Percentiles rank a stretch among this genome's conserved stretches.
These are phyloP conservation scores for Incumbomyces lentus DNA, from an alignment of 2,329 filamentous ascomycete genomes.

Conservation along the genomic window DNA sequence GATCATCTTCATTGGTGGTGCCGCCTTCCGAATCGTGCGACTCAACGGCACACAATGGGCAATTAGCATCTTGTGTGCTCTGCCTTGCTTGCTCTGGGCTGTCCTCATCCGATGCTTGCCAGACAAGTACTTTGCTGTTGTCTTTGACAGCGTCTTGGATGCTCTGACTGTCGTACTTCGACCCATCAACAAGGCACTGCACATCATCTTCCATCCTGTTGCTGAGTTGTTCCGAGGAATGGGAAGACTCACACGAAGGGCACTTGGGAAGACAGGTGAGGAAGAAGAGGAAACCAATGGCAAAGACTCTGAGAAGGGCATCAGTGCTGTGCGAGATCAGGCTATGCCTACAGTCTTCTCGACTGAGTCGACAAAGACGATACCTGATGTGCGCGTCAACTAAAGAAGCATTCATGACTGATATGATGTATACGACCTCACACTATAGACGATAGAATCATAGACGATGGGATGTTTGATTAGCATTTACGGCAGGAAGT, in stretches of 20 bases:
- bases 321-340: background rate
- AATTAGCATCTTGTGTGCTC: constrained; percentile 71
- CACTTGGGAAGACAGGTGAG: constrained; percentile 9
- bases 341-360: constrained; percentile 1
- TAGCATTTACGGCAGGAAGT: too few relatives aligned
- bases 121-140: constrained; percentile 46
- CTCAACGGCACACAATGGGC: constrained; percentile 74
- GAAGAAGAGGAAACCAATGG: background rate
- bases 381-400: constrained; percentile 1
- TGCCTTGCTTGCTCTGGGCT: constrained; percentile 76
- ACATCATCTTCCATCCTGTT: constrained; percentile 24
- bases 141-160: constrained; percentile 41
- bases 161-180: constrained; percentile 44
- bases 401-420: background rate
- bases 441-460: too few relatives aligned
- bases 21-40: constrained; percentile 63
- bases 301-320: constrained; percentile 2
- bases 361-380: constrained; percentile 1
- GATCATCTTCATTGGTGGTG: constrained; percentile 78
- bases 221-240: constrained; percentile 19
- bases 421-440: background rate
- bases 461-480: too few relatives aligned
- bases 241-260: constrained; percentile 17
- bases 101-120: constrained; percentile 73
- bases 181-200: constrained; percentile 27